These are phyloP conservation scores for Aspergillus pseudonomiae DNA, from an alignment of 2,329 filamentous ascomycete genomes.

Conservation along the genomic window DNA sequence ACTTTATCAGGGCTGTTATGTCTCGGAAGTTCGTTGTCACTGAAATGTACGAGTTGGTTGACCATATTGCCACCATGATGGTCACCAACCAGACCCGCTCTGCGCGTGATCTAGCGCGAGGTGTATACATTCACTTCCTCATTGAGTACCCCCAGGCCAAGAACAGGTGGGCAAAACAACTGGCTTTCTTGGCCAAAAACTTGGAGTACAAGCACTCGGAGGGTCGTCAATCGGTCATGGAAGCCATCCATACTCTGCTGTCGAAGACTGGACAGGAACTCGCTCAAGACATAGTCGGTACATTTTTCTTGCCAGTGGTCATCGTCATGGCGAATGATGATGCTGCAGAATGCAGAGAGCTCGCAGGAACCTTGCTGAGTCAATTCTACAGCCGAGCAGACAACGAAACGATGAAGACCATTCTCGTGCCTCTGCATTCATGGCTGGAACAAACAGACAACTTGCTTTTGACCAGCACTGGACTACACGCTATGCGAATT, in stretches of 20 bases:
- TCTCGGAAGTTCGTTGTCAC: constrained; percentile 83
- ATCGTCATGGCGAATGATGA: constrained; percentile 88
- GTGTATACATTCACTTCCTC: constrained; percentile 91
- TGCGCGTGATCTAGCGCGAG: constrained; percentile 83
- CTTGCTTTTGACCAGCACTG: constrained; percentile 68
- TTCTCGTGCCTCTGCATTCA: constrained; percentile 69
- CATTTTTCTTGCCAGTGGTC: constrained; percentile 83
- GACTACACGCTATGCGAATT: constrained; percentile 77
- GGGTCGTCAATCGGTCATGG: constrained; percentile 89
- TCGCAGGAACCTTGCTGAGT: constrained; percentile 78
- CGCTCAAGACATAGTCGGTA: constrained; percentile 77
- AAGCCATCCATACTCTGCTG: constrained; percentile 83
- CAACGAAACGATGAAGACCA: constrained; percentile 69
- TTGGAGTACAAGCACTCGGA: constrained; percentile 87
- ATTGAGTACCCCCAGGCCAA: constrained; percentile 93
- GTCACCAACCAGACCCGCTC: constrained; percentile 91
- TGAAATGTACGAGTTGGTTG: constrained; percentile 86
- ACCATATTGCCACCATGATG: constrained; percentile 89
- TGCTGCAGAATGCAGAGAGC: constrained; percentile 78
- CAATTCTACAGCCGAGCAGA: constrained; percentile 79
- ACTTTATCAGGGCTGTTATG: constrained; percentile 85
- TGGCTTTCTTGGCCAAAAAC: constrained; percentile 86
- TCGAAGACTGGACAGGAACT: constrained; percentile 81
- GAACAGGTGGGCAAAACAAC: constrained; percentile 83
- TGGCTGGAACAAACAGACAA: constrained; percentile 81